Evolutionary conservation across 495 filamentous ascomycete genomes (phyloP).

Genomic region (Glonium stellatum): DNA sequence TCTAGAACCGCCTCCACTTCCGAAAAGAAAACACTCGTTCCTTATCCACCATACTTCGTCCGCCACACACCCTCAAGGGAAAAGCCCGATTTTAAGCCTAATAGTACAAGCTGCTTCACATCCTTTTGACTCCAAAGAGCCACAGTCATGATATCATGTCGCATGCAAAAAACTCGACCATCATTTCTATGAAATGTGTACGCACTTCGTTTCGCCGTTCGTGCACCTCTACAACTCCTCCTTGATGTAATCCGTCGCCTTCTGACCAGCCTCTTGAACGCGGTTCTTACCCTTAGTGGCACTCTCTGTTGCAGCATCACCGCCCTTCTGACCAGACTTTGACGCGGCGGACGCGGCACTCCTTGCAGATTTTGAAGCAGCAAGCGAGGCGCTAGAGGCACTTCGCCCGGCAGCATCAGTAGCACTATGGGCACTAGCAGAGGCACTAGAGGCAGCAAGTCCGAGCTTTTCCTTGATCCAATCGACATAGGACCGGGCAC

Average conservation of each 20-base stretch:
- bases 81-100: background rate
- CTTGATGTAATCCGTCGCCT: slow-evolving; percentile 36
- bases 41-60: background rate
- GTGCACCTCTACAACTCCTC: slow-evolving; percentile 30
- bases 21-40: too few relatives aligned
- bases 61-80: background rate
- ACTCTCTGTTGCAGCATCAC: slow-evolving; percentile 59
- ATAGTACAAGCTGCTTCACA: background rate
- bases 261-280: slow-evolving; percentile 30
- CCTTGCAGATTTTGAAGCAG: slow-evolving; percentile 13
- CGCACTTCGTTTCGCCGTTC: background rate
- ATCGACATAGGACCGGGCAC: slow-evolving; percentile 53
- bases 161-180: background rate
- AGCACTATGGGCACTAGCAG: slow-evolving; percentile 19
- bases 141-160: background rate
- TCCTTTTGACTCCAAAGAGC: background rate
- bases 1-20: too few relatives aligned
- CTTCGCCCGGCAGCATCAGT: background rate
- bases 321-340: slow-evolving; percentile 29
- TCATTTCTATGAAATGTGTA: background rate
- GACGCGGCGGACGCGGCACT: slow-evolving; percentile 1
- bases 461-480: slow-evolving; percentile 72
- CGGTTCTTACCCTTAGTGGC: slow-evolving; percentile 30
- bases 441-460: slow-evolving; percentile 21
- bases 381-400: slow-evolving; percentile 21